Conservation (phyloP, 2,329 filamentous ascomycete genomes). For the Epichloe festucae region DNA sequence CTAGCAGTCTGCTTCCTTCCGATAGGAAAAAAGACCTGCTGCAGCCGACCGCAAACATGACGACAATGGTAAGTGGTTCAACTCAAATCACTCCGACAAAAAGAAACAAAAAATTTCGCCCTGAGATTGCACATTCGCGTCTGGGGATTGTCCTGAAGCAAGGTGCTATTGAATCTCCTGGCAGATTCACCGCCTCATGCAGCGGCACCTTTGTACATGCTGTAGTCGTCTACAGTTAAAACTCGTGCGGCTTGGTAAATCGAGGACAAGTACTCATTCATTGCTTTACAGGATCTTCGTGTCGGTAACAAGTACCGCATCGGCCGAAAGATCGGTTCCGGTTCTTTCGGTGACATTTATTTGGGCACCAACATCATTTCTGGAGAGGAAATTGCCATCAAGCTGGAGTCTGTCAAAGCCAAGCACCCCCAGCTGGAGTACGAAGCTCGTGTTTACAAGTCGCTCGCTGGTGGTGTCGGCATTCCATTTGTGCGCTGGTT, state of each 20-base stretch:
- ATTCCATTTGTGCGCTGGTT: slow-evolving; percentile 99
- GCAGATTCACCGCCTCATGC: too few species aligned
- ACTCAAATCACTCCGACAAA: not conserved
- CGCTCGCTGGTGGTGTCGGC: slow-evolving; percentile 86
- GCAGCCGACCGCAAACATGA: slow-evolving; percentile 26
- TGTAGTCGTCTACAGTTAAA: too few species aligned
- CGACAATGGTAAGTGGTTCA: slow-evolving; percentile 35
- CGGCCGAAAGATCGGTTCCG: slow-evolving; percentile 96
- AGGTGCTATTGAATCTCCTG: too few species aligned
- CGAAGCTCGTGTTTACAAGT: slow-evolving; percentile 87
- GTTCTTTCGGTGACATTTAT: slow-evolving; percentile 97
- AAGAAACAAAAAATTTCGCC: too few species aligned
- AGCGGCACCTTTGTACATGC: too few species aligned
- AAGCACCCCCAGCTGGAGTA: slow-evolving; percentile 99
- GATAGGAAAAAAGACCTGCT: slow-evolving; percentile 12
- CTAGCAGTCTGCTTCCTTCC: slow-evolving; percentile 9
- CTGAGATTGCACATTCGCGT: too few species aligned
- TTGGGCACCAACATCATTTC: slow-evolving; percentile 99
- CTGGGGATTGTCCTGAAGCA: too few species aligned
- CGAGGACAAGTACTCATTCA: not conserved
- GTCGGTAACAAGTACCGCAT: slow-evolving; percentile 99
- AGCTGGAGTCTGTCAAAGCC: slow-evolving; percentile 98
- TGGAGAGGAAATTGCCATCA: slow-evolving; percentile 98
- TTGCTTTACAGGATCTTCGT: slow-evolving; percentile 65
- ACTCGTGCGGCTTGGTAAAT: not conserved